Evolutionary conservation across 805 yeast genomes (phyloP).

Genomic region (Kodamaea neixiangensis): DNA sequence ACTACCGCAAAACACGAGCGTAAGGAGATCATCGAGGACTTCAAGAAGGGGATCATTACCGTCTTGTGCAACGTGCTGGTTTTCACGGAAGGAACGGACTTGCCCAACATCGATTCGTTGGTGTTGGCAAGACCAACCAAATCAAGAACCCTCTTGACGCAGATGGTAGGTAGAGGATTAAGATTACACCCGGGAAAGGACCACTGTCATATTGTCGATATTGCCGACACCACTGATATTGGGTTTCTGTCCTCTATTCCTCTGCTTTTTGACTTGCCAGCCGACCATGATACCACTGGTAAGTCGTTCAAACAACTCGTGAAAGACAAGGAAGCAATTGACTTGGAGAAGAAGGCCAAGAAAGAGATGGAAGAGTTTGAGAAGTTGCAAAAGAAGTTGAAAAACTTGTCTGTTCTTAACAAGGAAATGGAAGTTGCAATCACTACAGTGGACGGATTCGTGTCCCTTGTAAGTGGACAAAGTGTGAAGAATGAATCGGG

Average conservation of each 20-base stretch:
- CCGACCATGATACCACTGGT: constrained; percentile 24
- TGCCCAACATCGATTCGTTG: constrained; percentile 83
- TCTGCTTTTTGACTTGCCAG: constrained; percentile 42
- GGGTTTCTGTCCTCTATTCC: constrained; percentile 40
- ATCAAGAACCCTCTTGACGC: constrained; percentile 69
- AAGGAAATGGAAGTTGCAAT: constrained; percentile 3
- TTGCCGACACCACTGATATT: constrained; percentile 60
- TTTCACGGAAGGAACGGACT: constrained; percentile 93
- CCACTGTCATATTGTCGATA: constrained; percentile 73
- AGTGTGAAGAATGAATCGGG: constrained; percentile 12
- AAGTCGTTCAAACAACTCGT: constrained; percentile 23
- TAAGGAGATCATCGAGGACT: constrained; percentile 52
- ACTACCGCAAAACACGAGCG: constrained; percentile 57
- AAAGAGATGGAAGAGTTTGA: constrained; percentile 6
- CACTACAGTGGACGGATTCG: constrained; percentile 14
- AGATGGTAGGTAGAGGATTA: constrained; percentile 91
- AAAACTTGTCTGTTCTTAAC: not conserved
- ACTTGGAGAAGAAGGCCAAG: constrained; percentile 13
- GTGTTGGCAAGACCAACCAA: constrained; percentile 79
- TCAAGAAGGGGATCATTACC: constrained; percentile 60
- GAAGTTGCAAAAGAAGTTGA: constrained; percentile 2
- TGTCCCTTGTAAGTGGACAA: constrained; percentile 14
- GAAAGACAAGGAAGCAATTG: constrained; percentile 14
- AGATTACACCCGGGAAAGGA: constrained; percentile 62
- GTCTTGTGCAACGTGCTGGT: constrained; percentile 87